Evolutionary conservation across 805 yeast genomes (phyloP), one percentile per base, ranked within the genome.

Genomic region (Saturnispora sanitii): DNA sequence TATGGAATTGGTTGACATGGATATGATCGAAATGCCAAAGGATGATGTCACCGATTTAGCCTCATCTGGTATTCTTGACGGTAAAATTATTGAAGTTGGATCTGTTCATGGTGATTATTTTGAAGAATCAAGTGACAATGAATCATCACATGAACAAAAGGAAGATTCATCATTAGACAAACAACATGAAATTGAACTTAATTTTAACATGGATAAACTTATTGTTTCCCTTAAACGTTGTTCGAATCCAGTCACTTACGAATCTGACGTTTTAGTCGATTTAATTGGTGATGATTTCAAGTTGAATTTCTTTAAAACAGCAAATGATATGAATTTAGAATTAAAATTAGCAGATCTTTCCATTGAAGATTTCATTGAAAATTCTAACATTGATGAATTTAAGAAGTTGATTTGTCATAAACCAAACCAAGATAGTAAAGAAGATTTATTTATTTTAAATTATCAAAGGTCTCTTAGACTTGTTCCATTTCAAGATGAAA

Each of bases 331-430:
- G 79, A 71, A 72, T 45, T 72, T 87, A 4, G 77, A 79, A 45
- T 58, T 90, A 31, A 56, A 66, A 2, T 69, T 92, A 30, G 69
- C 72, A 2, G 84, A 82, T 37, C 65, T 92, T 28, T 70, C 75
- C 27, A 61, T 92, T 20, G 76, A 83, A 33, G 97, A 92, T 56
- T 78, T 73, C 55, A 74, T 86, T 35, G 88, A 80, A 45, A 64
- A 64, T 17, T 66, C 77, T 2, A 74, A 79, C 1, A 66, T 78
- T 6, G 65, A 70, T 1, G 88, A 82, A 48, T 76, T 82, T 50
- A 75, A 77, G 44, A 73, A 76, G 45, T 58, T 92, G 44, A 64
- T 86, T 0, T 79, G 94, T 0, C 82, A 94, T 0, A 71, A 72
- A 46, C 64, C 63, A 15, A 45, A 68, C 62, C 44, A 54, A 57